Percentiles rank a stretch among this genome's conserved stretches.
Evolutionary conservation across 2,329 filamentous ascomycete genomes (phyloP).

Genomic region (Pseudogymnoascus verrucosus): DNA sequence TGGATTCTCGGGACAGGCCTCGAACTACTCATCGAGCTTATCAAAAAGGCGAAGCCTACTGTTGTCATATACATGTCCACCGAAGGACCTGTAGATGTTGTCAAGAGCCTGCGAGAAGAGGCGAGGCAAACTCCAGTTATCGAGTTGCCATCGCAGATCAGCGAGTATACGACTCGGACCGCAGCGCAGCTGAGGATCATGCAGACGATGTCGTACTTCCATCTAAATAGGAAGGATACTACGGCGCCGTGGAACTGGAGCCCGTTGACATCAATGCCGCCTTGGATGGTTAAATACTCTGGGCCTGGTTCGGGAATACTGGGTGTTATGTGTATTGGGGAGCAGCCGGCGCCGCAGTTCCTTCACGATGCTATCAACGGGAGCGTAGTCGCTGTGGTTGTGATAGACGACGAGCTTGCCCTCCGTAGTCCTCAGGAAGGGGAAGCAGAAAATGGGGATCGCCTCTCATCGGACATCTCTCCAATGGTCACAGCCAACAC

Average conservation of each 20-base stretch:
- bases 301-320: constrained; percentile 44
- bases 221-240: constrained; percentile 32
- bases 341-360: constrained; percentile 49
- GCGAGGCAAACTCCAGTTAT: constrained; percentile 36
- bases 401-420: constrained; percentile 45
- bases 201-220: constrained; percentile 77
- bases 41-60: constrained; percentile 45
- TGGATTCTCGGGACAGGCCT: constrained; percentile 67
- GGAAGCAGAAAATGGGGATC: constrained; percentile 10
- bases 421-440: constrained; percentile 31
- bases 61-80: constrained; percentile 63
- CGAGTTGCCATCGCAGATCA: constrained; percentile 50
- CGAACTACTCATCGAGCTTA: constrained; percentile 52
- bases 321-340: constrained; percentile 62
- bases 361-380: constrained; percentile 62
- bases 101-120: constrained; percentile 41
- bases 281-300: constrained; percentile 55
- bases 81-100: constrained; percentile 49
- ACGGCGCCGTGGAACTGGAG: constrained; percentile 38
- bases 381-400: constrained; percentile 58
- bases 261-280: constrained; percentile 48
- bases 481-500: constrained; percentile 29
- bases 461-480: constrained; percentile 8
- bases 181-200: constrained; percentile 61
- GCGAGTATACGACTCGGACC: constrained; percentile 49